Evolutionary conservation across 2,329 filamentous ascomycete species (phyloP), one percentile per base, ranked within the genome.

Genomic region (Stachybotrys elegans): DNA sequence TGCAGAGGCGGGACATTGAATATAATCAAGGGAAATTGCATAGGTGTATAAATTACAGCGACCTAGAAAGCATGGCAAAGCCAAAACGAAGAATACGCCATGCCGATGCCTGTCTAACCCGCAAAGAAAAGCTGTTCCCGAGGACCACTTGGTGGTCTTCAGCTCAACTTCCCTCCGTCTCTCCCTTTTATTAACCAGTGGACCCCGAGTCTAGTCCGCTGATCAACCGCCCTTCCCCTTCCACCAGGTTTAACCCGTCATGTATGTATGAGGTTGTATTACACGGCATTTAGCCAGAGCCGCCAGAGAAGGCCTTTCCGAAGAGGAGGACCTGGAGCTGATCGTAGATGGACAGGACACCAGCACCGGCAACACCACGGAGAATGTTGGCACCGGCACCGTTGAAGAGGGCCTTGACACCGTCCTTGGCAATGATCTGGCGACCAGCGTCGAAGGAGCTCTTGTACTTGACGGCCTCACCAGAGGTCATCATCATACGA

Each of bases 331-430:
- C 84, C 87, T 98, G 93, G 74, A 88, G 88, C 84, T 97, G 92
- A 75, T 98, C 93, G 80, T 98, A 98, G 89, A 98, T 96, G 75
- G 93, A 98, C 72, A 98, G 83, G 71, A 98, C 93, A 98, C 93
- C 93, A 80, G 93, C 93, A 89, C 93, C 94, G 70, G 93, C 93
- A 70, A 98, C 93, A 96, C 93, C 94, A 95, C 93, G 93, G 79
- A 98, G 93, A 70, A 98, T 98, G 89, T 98, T 98, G 84, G 93
- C 93, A 89, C 93, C 93, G 71, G 93, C 93, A 91, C 93, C 93
- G 89, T 98, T 98, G 91, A 98, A 98, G 76, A 98, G 92, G 66
- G 93, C 98, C 79, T 83, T 88, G 76, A 94, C 78, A 83, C 93
- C 93, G 83, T 97, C 93, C 78, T 88, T 88, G 79, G 91, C 91